phyloP scores from a whole-genome alignment of 1,284 basidiomycete species.

The Trametes hirsuta region DNA sequence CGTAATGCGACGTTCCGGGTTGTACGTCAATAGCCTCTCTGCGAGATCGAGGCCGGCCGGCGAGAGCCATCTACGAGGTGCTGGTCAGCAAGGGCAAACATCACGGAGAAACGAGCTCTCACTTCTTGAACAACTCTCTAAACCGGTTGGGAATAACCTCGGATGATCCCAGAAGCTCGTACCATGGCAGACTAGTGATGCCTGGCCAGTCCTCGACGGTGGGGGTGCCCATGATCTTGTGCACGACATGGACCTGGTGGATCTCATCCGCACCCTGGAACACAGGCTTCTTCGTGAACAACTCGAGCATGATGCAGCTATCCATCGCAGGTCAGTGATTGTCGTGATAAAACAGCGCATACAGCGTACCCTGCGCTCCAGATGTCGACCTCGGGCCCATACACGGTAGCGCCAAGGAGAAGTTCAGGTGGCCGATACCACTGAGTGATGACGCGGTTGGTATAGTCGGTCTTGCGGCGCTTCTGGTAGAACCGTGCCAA shows the following conservation, averaged over 20 bases:
- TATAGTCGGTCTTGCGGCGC: constrained; percentile 89
- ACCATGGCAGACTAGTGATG: constrained; percentile 91
- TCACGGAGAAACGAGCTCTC: constrained; percentile 31
- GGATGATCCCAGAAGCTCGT: constrained; percentile 93
- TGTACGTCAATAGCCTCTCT: constrained; percentile 79
- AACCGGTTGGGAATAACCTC: constrained; percentile 75
- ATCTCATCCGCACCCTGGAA: constrained; percentile 99
- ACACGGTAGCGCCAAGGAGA: constrained; percentile 93
- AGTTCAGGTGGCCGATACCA: constrained; percentile 99
- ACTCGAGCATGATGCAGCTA: constrained; percentile 98
- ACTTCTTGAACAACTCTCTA: constrained; percentile 81
- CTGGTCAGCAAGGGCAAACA: neutral
- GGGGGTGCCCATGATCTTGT: constrained; percentile 90
- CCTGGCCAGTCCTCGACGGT: constrained; percentile 83
- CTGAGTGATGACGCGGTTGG: constrained; percentile 97
- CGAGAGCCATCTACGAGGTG: constrained; percentile 70
- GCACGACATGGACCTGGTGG: constrained; percentile 93
- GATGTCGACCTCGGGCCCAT: constrained; percentile 99
- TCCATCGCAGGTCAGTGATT: neutral
- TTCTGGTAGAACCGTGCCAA: constrained; percentile 97
- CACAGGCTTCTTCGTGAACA: constrained; percentile 92
- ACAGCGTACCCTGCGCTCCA: constrained; percentile 94
- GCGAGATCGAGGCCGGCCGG: constrained; percentile 86
- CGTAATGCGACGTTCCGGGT: constrained; percentile 79
- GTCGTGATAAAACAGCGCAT: neutral